Evolutionary conservation across 768 basidiomycete species (phyloP).

Genomic region (Fomitopsis serialis): DNA sequence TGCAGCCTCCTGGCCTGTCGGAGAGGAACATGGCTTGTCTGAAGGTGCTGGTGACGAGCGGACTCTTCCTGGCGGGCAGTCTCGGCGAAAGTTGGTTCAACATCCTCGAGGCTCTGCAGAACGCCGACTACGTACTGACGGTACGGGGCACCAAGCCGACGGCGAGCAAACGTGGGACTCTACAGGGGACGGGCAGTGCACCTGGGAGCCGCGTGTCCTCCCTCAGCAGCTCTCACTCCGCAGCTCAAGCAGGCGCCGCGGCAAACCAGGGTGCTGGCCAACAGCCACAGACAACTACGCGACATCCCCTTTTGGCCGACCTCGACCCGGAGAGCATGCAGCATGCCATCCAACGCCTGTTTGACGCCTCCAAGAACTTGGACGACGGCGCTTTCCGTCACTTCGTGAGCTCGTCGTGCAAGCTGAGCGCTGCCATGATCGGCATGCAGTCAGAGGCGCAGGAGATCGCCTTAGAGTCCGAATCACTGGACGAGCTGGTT

Average conservation of each 20-base stretch:
- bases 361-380: conserved; percentile 80
- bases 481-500: conserved; percentile 36
- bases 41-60: conserved; percentile 72
- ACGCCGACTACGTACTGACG: conserved; percentile 87
- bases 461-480: conserved; percentile 25
- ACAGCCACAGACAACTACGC: conserved; percentile 20
- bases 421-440: conserved; percentile 88
- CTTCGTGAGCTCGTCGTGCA: conserved; percentile 76
- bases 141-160: conserved; percentile 39
- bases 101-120: conserved; percentile 87
- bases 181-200: conserved; percentile 25
- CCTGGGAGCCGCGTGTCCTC: conserved; percentile 33
- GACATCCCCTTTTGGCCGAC: conserved; percentile 66
- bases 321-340: conserved; percentile 73
- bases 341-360: conserved; percentile 71
- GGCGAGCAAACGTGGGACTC: conserved; percentile 14
- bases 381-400: conserved; percentile 78
- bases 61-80: conserved; percentile 77
- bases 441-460: conserved; percentile 65
- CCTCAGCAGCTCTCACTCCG: conserved; percentile 1
- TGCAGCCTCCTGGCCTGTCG: conserved; percentile 69
- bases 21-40: conserved; percentile 90
- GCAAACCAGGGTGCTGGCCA: conserved; percentile 8
- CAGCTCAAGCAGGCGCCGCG: neutral
- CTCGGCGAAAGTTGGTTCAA: conserved; percentile 92